Evolutionary conservation across 768 basidiomycete species (phyloP), one percentile per base, ranked within the genome.

Genomic region (Xanthoconium purpureum): DNA sequence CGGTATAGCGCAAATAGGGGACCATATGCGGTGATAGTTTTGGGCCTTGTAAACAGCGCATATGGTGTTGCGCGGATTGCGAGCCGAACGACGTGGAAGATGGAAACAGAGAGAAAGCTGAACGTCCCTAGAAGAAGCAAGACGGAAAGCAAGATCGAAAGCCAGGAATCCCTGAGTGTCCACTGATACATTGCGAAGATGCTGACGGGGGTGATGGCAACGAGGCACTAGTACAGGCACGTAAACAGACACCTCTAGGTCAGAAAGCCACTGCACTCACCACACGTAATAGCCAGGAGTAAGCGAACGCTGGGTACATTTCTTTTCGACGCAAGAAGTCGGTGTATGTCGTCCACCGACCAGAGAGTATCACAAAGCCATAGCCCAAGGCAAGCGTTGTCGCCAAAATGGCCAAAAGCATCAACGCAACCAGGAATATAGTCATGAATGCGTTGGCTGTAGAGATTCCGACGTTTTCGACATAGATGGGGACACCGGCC

Each of bases 361-460:
- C 33, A 20, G 43, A 47, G 47, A 73, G 59, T 12, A 78, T 64
- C 11, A 75, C 53, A n/a, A 80, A 44, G 3, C 71, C 74, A 59
- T 84, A 88, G 17, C 79, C 79, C 18, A 89, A 44, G 6, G 68
- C 76, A 51, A 91, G 76, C 6, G 82, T 59, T 0, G 69, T 80
- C 14, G 82, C 43, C 15, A 81, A 73, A 58, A 91, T 80, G 15
- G 83, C 87, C 55, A 87, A 71, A 36, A 90, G 66, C 51, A 91
- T 83, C 63, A 98, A 79, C 11, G 78, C 76, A 46, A 82, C 76
- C 43, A 95, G 74, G 71, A 97, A 95, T n/a, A 86, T 74, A 6
- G 92, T 94, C 81, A 91, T 89, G 74, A 92, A 97, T 8, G 88
- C 88, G 73, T 97, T 95, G 52, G 88, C 88, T 0, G 87, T 88